Conservation (phyloP, 305 asterid genomes). For the Nicotiana rustica region DNA sequence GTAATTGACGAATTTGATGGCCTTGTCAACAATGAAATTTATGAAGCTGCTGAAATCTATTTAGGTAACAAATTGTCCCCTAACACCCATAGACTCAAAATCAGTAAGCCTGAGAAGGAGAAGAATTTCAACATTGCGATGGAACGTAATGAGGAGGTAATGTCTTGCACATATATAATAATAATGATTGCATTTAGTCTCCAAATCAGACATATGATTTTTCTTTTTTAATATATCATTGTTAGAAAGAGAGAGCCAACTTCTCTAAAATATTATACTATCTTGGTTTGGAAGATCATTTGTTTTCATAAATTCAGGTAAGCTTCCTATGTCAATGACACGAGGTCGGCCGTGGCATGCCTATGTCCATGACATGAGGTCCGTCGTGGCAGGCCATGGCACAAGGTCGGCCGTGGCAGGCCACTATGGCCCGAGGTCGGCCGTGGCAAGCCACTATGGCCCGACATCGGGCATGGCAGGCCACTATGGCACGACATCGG, state of each 20-base stretch:
- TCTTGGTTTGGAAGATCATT: background rate
- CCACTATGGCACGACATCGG: too few species aligned
- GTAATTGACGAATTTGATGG: constrained; percentile 34
- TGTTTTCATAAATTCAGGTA: background rate
- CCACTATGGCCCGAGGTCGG: too few species aligned
- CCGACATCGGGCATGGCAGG: too few species aligned
- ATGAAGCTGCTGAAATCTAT: constrained; percentile 31
- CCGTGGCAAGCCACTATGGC: too few species aligned
- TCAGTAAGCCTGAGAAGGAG: constrained; percentile 26
- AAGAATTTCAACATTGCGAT: constrained; percentile 9
- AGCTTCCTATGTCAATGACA: too few species aligned
- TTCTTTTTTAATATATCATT: background rate
- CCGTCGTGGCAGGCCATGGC: too few species aligned
- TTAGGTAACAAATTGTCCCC: constrained; percentile 22
- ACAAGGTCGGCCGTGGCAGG: too few species aligned
- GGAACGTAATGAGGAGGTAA: constrained; percentile 30
- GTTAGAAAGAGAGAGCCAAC: background rate
- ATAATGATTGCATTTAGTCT: background rate
- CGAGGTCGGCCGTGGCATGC: too few species aligned
- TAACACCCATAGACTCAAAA: background rate
- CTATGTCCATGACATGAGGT: too few species aligned
- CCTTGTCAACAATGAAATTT: constrained; percentile 27
- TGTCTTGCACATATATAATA: background rate
- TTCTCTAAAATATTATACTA: background rate
- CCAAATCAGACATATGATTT: background rate